phyloP scores from a whole-genome alignment of 495 filamentous ascomycete genomes.

The Echria macrotheca region DNA sequence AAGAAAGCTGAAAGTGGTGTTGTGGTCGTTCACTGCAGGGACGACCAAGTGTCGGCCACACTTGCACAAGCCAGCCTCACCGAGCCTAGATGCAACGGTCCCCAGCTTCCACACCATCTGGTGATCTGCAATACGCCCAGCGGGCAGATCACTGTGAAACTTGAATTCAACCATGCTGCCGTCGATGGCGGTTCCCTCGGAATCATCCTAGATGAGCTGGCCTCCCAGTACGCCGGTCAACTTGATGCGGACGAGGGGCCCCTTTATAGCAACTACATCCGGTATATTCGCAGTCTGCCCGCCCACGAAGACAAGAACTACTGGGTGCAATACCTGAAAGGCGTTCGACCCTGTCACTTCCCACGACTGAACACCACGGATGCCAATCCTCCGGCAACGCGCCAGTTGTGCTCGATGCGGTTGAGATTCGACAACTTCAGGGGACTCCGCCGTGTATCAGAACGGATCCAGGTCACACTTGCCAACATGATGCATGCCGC shows the following conservation, averaged over 20 bases:
- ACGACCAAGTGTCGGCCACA: too few species aligned
- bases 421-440: constrained; percentile 17
- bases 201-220: constrained; percentile 27
- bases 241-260: constrained; percentile 30
- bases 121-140: constrained; percentile 7
- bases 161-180: constrained; percentile 24
- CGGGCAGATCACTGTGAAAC: constrained; percentile 16
- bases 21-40: too few species aligned
- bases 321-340: constrained; percentile 48
- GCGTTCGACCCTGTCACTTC: constrained; percentile 48
- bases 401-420: not conserved
- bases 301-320: constrained; percentile 40
- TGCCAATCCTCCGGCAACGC: not conserved
- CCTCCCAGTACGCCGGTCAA: constrained; percentile 39
- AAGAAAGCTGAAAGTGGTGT: constrained; percentile 8
- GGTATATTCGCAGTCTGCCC: constrained; percentile 38
- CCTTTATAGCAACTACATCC: constrained; percentile 51
- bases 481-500: constrained; percentile 35
- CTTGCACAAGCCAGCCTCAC: too few species aligned
- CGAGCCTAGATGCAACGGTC: too few species aligned
- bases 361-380: constrained; percentile 26
- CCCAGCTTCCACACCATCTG: constrained; percentile 22
- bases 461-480: constrained; percentile 18
- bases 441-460: constrained; percentile 19
- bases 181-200: constrained; percentile 31